Evolutionary conservation across 2,329 filamentous ascomycete species (phyloP), one percentile per base, ranked within the genome.

Genomic region (Juglanconis sp.): DNA sequence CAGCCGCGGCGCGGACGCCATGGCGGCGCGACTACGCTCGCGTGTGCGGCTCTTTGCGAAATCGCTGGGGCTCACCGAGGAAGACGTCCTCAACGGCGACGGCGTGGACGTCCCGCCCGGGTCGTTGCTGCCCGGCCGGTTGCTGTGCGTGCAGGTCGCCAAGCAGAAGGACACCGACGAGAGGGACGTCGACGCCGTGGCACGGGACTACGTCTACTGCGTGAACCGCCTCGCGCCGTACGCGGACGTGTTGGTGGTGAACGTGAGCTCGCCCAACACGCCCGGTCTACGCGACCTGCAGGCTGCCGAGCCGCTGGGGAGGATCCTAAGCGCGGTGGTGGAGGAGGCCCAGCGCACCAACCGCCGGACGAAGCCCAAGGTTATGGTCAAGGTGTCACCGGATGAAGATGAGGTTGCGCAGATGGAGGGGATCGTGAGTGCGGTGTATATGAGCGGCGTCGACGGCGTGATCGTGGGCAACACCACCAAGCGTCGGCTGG

Each of bases 351-450:
- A 84, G 66, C 79, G 80, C 64, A 83, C 89, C 11, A 36, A 56
- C 34, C 82, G 93, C 66, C 89, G 85, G 71, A 85, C 81, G 1
- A 90, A 88, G 69, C 91, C 91, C 0, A 86, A 81, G 60, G 91
- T 99, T 60, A 96, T 99, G 91, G 95, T 99, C 69, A 99, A 99
- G 79, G 94, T 99, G 24, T 96, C 91, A 61, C 95, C 95, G 0
- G 95, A 99, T 68, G 95, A 98, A 76, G 92, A 97, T 72, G 86
- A 89, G 24, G 87, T 92, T 56, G 80, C 87, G 59, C 92, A 99
- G 72, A 85, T 99, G 63, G 83, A 88, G 47, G 95, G 93, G 8
- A 96, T 99, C 59, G 94, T 92, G 63, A 85, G 92, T 67, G 93
- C 93, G 0, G 87, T 96, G 11, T 89, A 87, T 79, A 80, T 81